These are phyloP conservation scores for Eucalyptus camaldulensis DNA, from an alignment of 345 rosid genomes.

Conservation along the genomic window DNA sequence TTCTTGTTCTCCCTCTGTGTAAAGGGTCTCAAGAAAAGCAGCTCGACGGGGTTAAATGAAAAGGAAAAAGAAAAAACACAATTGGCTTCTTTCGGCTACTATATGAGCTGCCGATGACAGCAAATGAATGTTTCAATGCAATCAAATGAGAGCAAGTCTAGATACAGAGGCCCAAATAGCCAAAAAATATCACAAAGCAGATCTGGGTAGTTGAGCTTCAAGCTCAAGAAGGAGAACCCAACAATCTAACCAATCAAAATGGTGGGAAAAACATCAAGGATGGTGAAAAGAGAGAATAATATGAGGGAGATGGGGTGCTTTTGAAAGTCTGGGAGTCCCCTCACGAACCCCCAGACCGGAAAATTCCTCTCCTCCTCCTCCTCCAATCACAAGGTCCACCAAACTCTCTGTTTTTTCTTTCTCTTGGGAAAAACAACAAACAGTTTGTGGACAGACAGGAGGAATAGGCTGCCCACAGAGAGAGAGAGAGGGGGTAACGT, in stretches of 20 bases:
- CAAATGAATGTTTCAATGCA: not conserved
- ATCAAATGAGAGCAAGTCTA: slow-evolving; percentile 7
- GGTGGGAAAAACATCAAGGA: not conserved
- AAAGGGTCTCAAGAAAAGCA: not conserved
- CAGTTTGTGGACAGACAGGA: not conserved
- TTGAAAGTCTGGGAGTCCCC: not conserved
- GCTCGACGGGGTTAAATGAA: not conserved
- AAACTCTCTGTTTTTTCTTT: not conserved
- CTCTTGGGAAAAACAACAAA: not conserved
- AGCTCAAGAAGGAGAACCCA: not conserved
- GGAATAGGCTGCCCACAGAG: not conserved
- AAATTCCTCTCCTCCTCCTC: slow-evolving; percentile 1
- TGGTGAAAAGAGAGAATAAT: not conserved
- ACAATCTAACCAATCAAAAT: not conserved
- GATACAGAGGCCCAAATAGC: slow-evolving; percentile 33
- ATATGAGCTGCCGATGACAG: not conserved
- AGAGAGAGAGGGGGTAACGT: not conserved
- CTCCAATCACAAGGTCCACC: not conserved
- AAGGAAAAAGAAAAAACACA: not conserved
- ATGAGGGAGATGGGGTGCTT: not conserved
- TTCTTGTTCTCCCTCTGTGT: not conserved
- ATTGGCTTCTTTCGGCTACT: not conserved
- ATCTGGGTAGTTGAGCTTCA: slow-evolving; percentile 23
- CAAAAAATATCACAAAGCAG: slow-evolving; percentile 5
- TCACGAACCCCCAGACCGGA: not conserved